These are phyloP conservation scores for Hypoxylon subgilvum DNA, from an alignment of 495 filamentous ascomycete genomes.

Conservation along the genomic window DNA sequence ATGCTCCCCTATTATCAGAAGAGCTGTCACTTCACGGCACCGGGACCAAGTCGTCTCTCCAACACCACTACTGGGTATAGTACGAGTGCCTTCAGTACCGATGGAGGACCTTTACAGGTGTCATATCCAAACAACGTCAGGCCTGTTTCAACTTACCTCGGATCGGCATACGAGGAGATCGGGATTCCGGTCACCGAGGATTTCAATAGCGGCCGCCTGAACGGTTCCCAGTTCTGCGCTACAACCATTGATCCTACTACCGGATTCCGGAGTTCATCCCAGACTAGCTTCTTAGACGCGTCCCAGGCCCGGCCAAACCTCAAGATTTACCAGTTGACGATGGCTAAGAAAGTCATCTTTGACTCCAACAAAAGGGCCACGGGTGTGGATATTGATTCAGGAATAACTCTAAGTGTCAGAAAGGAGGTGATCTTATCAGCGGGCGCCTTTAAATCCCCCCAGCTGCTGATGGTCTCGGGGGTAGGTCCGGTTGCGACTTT, in stretches of 20 bases:
- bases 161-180: conserved; percentile 1
- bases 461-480: conserved; percentile 57
- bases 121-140: conserved; percentile 4
- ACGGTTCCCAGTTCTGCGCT: not conserved
- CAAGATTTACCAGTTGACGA: not conserved
- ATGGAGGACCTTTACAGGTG: conserved; percentile 4
- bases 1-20: conserved; percentile 63
- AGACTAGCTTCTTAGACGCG: not conserved
- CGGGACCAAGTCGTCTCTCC: not conserved
- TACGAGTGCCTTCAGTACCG: not conserved
- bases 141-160: conserved; percentile 2
- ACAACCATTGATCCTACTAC: not conserved
- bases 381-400: not conserved
- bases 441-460: conserved; percentile 54
- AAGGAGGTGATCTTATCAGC: conserved; percentile 57
- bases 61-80: not conserved
- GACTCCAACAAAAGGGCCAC: not conserved
- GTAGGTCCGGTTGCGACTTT: conserved; percentile 36
- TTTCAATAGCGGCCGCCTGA: conserved; percentile 1
- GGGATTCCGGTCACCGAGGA: not conserved
- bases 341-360: conserved; percentile 7
- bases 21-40: conserved; percentile 53
- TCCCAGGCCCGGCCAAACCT: conserved; percentile 5
- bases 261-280: not conserved
- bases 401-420: conserved; percentile 33